A percentile compares a stretch with the other conserved stretches of the same genome.
These are phyloP conservation scores for Tothia fuscella DNA, from an alignment of 2,329 filamentous ascomycete species.

Conservation along the genomic window DNA sequence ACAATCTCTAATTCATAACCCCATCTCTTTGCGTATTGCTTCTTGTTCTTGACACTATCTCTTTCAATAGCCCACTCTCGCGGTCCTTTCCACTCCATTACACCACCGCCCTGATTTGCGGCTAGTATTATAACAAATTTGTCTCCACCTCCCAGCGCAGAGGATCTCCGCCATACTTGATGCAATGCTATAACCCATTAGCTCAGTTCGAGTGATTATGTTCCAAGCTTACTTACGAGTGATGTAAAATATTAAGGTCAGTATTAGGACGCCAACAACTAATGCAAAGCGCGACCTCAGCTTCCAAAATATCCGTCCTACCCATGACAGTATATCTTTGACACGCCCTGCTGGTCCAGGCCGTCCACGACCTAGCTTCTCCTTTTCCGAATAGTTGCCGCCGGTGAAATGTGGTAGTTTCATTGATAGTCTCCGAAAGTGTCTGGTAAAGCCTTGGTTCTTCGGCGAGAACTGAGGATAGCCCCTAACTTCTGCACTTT, in stretches of 20 bases:
- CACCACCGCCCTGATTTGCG: slow-evolving; percentile 87
- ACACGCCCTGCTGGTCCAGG: slow-evolving; percentile 5
- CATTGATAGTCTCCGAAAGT: slow-evolving; percentile 69
- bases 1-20: slow-evolving; percentile 93
- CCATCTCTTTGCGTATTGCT: slow-evolving; percentile 74
- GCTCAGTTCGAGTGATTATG: not conserved
- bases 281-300: slow-evolving; percentile 52
- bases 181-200: slow-evolving; percentile 36
- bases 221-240: slow-evolving; percentile 50
- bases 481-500: slow-evolving; percentile 57
- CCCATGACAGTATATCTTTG: slow-evolving; percentile 22
- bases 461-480: slow-evolving; percentile 62
- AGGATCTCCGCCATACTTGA: slow-evolving; percentile 55
- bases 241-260: slow-evolving; percentile 55
- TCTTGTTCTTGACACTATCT: slow-evolving; percentile 92
- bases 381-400: slow-evolving; percentile 58
- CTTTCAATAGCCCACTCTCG: slow-evolving; percentile 97
- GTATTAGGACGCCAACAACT: slow-evolving; percentile 46
- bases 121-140: slow-evolving; percentile 91
- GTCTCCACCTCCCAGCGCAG: slow-evolving; percentile 67
- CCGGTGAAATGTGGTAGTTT: slow-evolving; percentile 63
- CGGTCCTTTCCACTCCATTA: slow-evolving; percentile 98
- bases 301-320: slow-evolving; percentile 47
- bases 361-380: slow-evolving; percentile 55
- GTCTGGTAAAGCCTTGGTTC: slow-evolving; percentile 76